A percentile compares a stretch with the other conserved stretches of the same genome.
Conservation (phyloP, 2,329 filamentous ascomycete species). For the Aspergillus proliferans region DNA sequence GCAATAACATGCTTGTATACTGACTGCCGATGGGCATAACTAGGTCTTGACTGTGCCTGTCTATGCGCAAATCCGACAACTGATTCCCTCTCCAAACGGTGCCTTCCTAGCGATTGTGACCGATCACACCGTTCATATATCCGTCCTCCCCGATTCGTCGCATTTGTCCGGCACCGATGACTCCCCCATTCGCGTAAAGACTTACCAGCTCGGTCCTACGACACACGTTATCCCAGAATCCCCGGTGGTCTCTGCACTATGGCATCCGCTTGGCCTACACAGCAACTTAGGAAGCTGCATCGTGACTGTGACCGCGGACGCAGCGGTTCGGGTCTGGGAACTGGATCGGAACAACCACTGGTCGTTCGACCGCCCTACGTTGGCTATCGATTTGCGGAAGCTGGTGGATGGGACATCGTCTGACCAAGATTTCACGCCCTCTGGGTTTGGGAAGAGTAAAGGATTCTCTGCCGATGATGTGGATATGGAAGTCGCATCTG, state of each 20-base stretch:
- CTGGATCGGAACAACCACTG: constrained; percentile 74
- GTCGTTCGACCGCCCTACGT: constrained; percentile 76
- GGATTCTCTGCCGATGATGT: constrained; percentile 83
- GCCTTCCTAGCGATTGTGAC: constrained; percentile 82
- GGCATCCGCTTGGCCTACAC: constrained; percentile 80
- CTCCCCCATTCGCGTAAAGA: constrained; percentile 69
- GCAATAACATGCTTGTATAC: not conserved
- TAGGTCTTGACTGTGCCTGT: constrained; percentile 72
- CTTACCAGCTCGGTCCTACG: constrained; percentile 86
- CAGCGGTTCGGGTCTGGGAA: constrained; percentile 86
- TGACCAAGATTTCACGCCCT: constrained; percentile 77
- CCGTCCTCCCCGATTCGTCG: constrained; percentile 72
- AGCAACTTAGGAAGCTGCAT: constrained; percentile 63
- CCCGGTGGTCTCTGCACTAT: constrained; percentile 72
- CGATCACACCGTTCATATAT: constrained; percentile 79
- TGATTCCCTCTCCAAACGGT: constrained; percentile 74
- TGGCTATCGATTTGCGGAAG: constrained; percentile 83
- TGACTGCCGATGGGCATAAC: constrained; percentile 5
- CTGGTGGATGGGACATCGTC: constrained; percentile 75
- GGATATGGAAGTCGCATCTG: constrained; percentile 90
- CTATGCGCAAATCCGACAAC: constrained; percentile 75
- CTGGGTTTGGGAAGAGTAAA: constrained; percentile 65
- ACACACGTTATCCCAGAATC: constrained; percentile 84
- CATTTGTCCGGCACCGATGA: constrained; percentile 65
- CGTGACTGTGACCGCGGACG: constrained; percentile 82